Evolutionary conservation across 78 protist genomes (phyloP), one percentile per base, ranked within the genome.

Genomic region (Isochrysis galbana): DNA sequence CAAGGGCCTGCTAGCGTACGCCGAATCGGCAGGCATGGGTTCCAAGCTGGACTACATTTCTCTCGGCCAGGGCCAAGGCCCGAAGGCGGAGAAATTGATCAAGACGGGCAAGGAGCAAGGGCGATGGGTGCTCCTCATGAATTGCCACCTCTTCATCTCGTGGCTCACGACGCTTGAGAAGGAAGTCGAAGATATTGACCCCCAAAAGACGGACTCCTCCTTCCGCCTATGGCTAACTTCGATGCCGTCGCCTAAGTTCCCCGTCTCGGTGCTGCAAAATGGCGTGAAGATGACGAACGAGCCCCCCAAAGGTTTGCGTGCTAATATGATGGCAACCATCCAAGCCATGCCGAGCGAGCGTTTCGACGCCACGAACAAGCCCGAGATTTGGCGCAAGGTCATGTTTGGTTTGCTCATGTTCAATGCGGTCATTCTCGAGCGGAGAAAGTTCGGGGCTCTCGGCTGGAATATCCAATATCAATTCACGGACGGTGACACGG

Each of bases 51-150:
- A 90, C 44, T 23, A 92, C 11, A 91, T 98, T 25, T 97, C 98
- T 38, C 96, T 97, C 45, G 99, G 99, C 34, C 98, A 96, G 92
- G 99, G 99, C 22, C 99, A 98, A 78, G 99, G 97, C 2, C 96
- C 96, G 46, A 69, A 78, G 11, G 98, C 98, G 41, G 96, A 96
- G 94, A 87, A 42, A 26, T 34, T 95, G 94, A 96, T 98, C 84
- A 0, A 26, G 23, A 94, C 90, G 3, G 98, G 94, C 14, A 72
- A 48, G 69, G 97, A 96, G 54, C 44, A 87, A 0, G 99, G 99
- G 32, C 1, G 32, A 14, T 97, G 99, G 99, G 96, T 96, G n/a
- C 92, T 96, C 29, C 96, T 97, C 38, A 97, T 96, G 94, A 97
- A 97, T 90, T 97, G 99, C 93, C 98, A 97, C 69, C 72, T 97